Percentiles rank a stretch among this genome's conserved stretches.
phyloP scores from a whole-genome alignment of 139 green algal species.

The Parachlorella kessleri region DNA sequence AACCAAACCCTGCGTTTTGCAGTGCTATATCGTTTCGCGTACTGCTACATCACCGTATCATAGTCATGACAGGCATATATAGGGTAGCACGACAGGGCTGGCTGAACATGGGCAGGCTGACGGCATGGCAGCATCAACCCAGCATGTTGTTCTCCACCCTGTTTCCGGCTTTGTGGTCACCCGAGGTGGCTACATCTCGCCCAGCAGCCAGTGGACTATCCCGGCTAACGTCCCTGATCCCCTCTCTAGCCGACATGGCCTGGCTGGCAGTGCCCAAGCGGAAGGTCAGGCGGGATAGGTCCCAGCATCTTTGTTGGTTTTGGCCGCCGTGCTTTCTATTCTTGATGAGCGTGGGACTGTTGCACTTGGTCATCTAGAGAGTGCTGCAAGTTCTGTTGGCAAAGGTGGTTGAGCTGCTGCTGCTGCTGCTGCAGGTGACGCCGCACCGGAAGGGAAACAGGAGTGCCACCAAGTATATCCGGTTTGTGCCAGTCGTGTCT shows the following conservation, averaged over 20 bases:
- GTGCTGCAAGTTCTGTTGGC: no score
- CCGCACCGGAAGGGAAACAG: conserved; percentile 39
- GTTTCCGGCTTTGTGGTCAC: not conserved
- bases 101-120: no score
- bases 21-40: no score
- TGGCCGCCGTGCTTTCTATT: not conserved
- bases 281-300: conserved; percentile 16
- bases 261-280: conserved; percentile 39
- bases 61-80: no score
- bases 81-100: no score
- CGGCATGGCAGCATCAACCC: not conserved
- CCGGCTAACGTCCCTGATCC: conserved; percentile 1
- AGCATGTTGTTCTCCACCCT: not conserved
- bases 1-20: no score
- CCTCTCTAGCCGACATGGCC: conserved; percentile 11
- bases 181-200: not conserved
- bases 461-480: conserved; percentile 42
- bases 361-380: no score
- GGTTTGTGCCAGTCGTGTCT: conserved; percentile 35
- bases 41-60: not conserved
- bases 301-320: not conserved
- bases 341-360: no score
- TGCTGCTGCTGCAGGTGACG: conserved; percentile 25
- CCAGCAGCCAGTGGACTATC: not conserved
- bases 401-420: not conserved